Base-by-base conservation (phyloP, 306 rosid genomes). In the Cucurbita ficifolia region DNA sequence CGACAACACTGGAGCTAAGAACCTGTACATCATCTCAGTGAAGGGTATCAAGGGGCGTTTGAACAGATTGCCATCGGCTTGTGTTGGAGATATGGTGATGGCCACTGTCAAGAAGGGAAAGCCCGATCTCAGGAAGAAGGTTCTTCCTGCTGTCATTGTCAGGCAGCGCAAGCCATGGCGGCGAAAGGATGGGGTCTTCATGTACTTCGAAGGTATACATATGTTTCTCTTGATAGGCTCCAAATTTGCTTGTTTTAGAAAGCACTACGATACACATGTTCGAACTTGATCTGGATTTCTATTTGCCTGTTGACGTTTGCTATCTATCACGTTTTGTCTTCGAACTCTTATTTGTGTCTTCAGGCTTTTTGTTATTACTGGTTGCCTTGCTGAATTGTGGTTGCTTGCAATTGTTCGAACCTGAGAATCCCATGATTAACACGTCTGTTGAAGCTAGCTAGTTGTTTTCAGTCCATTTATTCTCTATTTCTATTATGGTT, bases 111-210 rank as follows among this genome's bases (percentile, higher is more conserved):
- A 86, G 75, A 89, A 84, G 50, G 96, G 92, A 13, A 87, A 86
- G 82, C 96, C 89, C 63, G 88, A 86, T 53, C 84, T 87, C 35
- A 86, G 89, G 80, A 87, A 84, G 85, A 89, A 89, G 85, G 92
- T 86, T 36, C 77, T 87, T 76, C 90, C 91, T 4, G 91, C 89
- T 22, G 88, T 88, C 49, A 81, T 81, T 14, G 89, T 86, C 35
- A 85, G 92, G 77, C 90, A 85, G 80, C 85, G 84, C 76, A 87
- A 87, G 82, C 92, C 90, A 0, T 88, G 88, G 88, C 61, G 92
- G 59, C 73, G 95, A 85, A 91, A 88, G 89, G 92, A 88, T 36
- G 87, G 88, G 3, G 88, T 85, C 54, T 88, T 54, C 82, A 88
- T 85, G 85, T 88, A 83, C 77, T 86, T 90, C 45, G 90, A 86